Base-by-base conservation (phyloP, 179 eudicot species). In the Silene coronaria region DNA sequence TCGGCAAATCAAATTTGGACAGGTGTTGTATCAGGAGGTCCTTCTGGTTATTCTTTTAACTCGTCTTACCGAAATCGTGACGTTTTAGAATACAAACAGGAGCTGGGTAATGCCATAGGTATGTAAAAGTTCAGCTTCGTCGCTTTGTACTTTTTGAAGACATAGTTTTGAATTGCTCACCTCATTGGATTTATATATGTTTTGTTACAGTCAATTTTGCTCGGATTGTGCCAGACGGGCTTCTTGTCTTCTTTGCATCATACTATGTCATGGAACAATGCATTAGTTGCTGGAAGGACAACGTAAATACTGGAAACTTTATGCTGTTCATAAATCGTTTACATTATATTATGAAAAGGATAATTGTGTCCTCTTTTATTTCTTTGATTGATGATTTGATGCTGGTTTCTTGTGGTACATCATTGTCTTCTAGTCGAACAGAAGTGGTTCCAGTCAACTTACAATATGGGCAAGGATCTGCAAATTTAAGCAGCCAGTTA, bases 61-160 rank as follows among this genome's bases (percentile, higher is more conserved):
- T 95, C 99, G 55, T 92, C 97, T 45, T 95, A 87, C 66, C 84
- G 90, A 73, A 89, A 77, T 73, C 95, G 99, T 74, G 97, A 93
- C 80, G 81, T 89, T 71, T 32, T 82, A 67, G 95, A 95, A 79
- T 95, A 92, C 89, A 90, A 92, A 82, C 76, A 76, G 79, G 97
- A 89, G 58, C 87, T 95, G 69, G 99, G 99, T 51, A 95, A 95
- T 84, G 97, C 99, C 42, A 92, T 95, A 84, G 99, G 99, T 95
- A 85, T 73, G 94, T 58, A 8, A 28, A 57, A 62, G 55, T 80
- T 51, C 63, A 26, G 61, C 53, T 67, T 59, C 23, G 27, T 8
- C 7, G 26, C 17, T 51, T 70, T 51, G 10, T n/a, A 26, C 16
- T 1, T 36, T 36, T 67, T 67, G 53, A 36, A 9, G 6, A 42